Conservation (phyloP, 352 stramenopile genomes). For the Pythium guiyangense region DNA sequence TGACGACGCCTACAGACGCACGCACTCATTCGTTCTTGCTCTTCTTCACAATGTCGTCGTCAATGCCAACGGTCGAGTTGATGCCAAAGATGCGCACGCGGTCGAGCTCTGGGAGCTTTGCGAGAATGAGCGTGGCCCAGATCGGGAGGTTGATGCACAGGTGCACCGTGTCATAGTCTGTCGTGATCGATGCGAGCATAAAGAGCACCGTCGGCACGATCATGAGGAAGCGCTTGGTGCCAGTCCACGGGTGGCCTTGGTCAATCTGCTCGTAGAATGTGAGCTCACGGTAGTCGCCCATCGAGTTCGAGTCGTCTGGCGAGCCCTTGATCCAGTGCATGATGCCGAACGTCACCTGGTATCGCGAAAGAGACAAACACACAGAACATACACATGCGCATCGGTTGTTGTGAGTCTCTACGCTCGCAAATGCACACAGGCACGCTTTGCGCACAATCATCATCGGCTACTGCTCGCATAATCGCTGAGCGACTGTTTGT, state of each 20-base stretch:
- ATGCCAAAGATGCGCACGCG: slow-evolving; percentile 95
- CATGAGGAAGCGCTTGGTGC: slow-evolving; percentile 93
- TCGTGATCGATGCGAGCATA: slow-evolving; percentile 79
- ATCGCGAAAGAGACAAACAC: background rate
- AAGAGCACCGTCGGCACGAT: slow-evolving; percentile 92
- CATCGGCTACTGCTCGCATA: background rate
- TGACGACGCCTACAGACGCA: no score
- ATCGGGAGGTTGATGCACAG: slow-evolving; percentile 90
- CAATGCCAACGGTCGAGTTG: slow-evolving; percentile 94
- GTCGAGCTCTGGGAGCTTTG: slow-evolving; percentile 92
- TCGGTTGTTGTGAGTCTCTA: no score
- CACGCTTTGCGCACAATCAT: background rate
- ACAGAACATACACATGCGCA: slow-evolving; percentile 1
- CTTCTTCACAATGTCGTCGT: slow-evolving; percentile 79
- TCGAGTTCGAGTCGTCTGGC: slow-evolving; percentile 85
- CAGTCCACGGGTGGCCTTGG: slow-evolving; percentile 87
- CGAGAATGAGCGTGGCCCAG: slow-evolving; percentile 89
- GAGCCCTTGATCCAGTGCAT: slow-evolving; percentile 96
- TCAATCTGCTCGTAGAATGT: slow-evolving; percentile 97
- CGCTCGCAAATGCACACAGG: slow-evolving; percentile 1
- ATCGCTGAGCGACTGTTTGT: background rate
- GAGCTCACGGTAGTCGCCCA: slow-evolving; percentile 92
- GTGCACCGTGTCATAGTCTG: slow-evolving; percentile 85
- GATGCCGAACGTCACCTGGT: slow-evolving; percentile 88
- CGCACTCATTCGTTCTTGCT: slow-evolving; percentile 44